These are phyloP conservation scores for Diaporthe sp. DNA, from an alignment of 2,329 filamentous ascomycete genomes.

Conservation along the genomic window DNA sequence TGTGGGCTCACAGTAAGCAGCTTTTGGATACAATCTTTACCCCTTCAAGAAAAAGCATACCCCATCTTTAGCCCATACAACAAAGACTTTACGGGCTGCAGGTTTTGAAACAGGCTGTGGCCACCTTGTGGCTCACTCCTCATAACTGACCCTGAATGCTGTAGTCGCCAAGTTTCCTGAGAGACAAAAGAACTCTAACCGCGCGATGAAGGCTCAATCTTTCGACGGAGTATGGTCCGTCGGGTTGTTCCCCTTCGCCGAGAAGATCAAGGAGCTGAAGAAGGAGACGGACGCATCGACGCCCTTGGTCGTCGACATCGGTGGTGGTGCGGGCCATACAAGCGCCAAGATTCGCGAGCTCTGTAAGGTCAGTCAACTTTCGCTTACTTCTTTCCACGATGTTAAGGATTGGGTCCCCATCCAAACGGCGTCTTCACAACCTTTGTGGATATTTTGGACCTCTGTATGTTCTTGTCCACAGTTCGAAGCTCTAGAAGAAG, in stretches of 20 bases:
- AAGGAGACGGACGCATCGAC: background rate
- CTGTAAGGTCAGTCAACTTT: background rate
- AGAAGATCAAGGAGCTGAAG: background rate
- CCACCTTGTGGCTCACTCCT: too few species aligned
- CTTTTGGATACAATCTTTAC: too few species aligned
- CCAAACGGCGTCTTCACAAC: background rate
- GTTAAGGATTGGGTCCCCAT: too few species aligned
- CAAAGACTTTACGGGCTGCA: too few species aligned
- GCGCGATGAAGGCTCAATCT: slow-evolving; percentile 19
- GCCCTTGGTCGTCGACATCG: slow-evolving; percentile 20
- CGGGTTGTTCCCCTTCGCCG: slow-evolving; percentile 20
- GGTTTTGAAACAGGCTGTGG: too few species aligned
- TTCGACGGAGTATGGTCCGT: slow-evolving; percentile 20
- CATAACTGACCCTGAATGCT: too few species aligned
- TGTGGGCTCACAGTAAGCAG: slow-evolving; percentile 16
- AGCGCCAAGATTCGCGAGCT: slow-evolving; percentile 19
- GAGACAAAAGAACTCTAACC: slow-evolving; percentile 11
- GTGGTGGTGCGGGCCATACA: slow-evolving; percentile 19
- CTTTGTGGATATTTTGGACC: background rate
- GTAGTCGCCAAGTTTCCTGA: slow-evolving; percentile 19
- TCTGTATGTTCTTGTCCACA: background rate
- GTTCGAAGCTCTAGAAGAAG: background rate
- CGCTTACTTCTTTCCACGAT: background rate
- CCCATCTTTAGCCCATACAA: too few species aligned
- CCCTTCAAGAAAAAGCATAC: too few species aligned